These are phyloP conservation scores for Chaetomium sp. DNA, from an alignment of 2,329 filamentous ascomycete genomes.

Conservation along the genomic window DNA sequence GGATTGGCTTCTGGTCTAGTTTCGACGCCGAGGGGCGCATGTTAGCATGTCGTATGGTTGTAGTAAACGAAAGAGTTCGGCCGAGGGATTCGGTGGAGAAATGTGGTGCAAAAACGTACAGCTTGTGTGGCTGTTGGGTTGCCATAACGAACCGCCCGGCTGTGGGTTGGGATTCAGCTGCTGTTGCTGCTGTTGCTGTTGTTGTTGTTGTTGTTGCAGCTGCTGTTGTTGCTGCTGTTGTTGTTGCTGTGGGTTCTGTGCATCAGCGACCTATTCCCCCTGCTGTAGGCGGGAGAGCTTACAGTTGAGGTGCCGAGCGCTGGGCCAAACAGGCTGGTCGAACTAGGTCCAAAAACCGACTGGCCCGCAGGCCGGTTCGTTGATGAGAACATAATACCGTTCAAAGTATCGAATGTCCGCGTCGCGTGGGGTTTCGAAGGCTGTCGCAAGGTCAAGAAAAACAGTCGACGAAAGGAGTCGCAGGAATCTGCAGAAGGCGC, in stretches of 20 bases:
- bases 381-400: conserved; percentile 29
- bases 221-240: conserved; percentile 42
- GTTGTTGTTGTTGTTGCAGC: conserved; percentile 41
- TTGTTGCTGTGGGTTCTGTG: conserved; percentile 39
- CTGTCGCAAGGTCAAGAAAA: conserved; percentile 5
- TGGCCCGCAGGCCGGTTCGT: conserved; percentile 32
- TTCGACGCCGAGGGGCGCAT: conserved; percentile 23
- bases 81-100: not conserved
- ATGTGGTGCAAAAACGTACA: conserved; percentile 41
- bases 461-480: not conserved
- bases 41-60: conserved; percentile 25
- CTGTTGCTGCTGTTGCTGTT: conserved; percentile 42
- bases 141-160: conserved; percentile 55
- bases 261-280: conserved; percentile 19
- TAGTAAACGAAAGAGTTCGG: not conserved
- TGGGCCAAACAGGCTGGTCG: conserved; percentile 32
- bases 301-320: conserved; percentile 29
- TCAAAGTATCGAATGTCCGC: conserved; percentile 14
- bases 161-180: conserved; percentile 39
- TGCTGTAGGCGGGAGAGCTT: conserved; percentile 17
- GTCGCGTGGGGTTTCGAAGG: conserved; percentile 2
- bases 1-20: conserved; percentile 69
- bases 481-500: not conserved
- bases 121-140: conserved; percentile 53
- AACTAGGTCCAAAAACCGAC: conserved; percentile 35